phyloP scores from a whole-genome alignment of 2,329 filamentous ascomycete genomes.

The Chrysoporthe cubensis region DNA sequence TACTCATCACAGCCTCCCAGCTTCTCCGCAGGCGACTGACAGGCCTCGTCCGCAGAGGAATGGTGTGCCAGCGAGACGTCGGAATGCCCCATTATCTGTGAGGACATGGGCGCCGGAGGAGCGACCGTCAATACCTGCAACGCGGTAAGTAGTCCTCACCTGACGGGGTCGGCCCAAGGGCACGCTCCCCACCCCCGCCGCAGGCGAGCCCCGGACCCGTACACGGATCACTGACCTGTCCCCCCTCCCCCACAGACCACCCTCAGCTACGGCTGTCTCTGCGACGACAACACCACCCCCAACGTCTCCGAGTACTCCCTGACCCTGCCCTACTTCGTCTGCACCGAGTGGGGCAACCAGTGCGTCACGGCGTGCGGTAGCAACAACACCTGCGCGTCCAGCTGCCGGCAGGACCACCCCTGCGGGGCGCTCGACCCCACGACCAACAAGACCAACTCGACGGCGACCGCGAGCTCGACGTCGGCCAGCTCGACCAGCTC shows the following conservation, averaged over 20 bases:
- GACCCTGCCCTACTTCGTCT: slow-evolving; percentile 78
- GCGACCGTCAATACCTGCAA: slow-evolving; percentile 69
- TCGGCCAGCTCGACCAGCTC: slow-evolving; percentile 36
- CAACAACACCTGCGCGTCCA: slow-evolving; percentile 60
- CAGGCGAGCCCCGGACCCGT: no score
- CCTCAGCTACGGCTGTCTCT: slow-evolving; percentile 74
- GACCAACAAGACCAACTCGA: slow-evolving; percentile 58
- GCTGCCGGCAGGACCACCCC: slow-evolving; percentile 68
- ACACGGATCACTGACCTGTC: neutral
- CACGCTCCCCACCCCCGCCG: neutral
- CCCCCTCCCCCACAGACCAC: slow-evolving; percentile 46
- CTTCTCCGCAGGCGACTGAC: neutral
- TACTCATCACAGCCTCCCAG: neutral
- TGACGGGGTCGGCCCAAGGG: neutral
- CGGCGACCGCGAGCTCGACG: slow-evolving; percentile 46
- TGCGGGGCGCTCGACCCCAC: slow-evolving; percentile 72
- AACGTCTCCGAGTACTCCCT: slow-evolving; percentile 78
- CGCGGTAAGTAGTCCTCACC: slow-evolving; percentile 51
- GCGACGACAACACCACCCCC: slow-evolving; percentile 66
- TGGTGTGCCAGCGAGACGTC: slow-evolving; percentile 70
- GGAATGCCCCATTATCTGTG: slow-evolving; percentile 74
- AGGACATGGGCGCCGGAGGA: slow-evolving; percentile 57
- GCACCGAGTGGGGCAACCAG: slow-evolving; percentile 71
- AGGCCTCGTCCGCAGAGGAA: slow-evolving; percentile 43
- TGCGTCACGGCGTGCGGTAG: slow-evolving; percentile 63